phyloP scores from a whole-genome alignment of 2,329 filamentous ascomycete genomes.

The Microsporum canis region DNA sequence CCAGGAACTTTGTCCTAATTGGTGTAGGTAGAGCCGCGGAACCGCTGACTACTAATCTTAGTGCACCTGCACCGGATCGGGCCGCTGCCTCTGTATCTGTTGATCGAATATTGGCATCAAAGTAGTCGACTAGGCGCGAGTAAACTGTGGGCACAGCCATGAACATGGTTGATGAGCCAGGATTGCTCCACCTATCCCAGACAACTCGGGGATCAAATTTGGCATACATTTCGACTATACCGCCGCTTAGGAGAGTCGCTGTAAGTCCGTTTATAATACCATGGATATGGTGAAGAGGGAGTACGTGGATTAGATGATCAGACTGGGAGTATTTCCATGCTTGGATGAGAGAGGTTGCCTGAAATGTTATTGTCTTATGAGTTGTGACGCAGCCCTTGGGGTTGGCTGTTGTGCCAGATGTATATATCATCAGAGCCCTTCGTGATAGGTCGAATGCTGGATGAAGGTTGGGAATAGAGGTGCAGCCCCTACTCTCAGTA shows the following conservation, averaged over 20 bases:
- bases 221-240: conserved; percentile 39
- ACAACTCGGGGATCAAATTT: conserved; percentile 36
- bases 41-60: conserved; percentile 33
- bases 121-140: conserved; percentile 38
- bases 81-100: conserved; percentile 26
- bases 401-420: conserved; percentile 32
- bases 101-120: conserved; percentile 29
- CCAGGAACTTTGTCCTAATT: conserved; percentile 31
- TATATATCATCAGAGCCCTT: conserved; percentile 34
- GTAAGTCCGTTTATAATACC: conserved; percentile 42
- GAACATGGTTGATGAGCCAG: conserved; percentile 37
- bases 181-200: conserved; percentile 37
- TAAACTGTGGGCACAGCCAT: conserved; percentile 44
- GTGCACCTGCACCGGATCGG: conserved; percentile 23
- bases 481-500: conserved; percentile 12
- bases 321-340: conserved; percentile 32
- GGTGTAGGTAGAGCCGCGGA: conserved; percentile 35
- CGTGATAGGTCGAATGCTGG: conserved; percentile 20
- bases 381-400: conserved; percentile 37
- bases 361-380: conserved; percentile 31
- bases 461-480: conserved; percentile 24
- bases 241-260: conserved; percentile 37
- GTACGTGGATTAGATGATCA: conserved; percentile 40
- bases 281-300: conserved; percentile 42
- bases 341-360: conserved; percentile 21